Conservation (phyloP, 148 eudicot species). For the Silene uniflora region DNA sequence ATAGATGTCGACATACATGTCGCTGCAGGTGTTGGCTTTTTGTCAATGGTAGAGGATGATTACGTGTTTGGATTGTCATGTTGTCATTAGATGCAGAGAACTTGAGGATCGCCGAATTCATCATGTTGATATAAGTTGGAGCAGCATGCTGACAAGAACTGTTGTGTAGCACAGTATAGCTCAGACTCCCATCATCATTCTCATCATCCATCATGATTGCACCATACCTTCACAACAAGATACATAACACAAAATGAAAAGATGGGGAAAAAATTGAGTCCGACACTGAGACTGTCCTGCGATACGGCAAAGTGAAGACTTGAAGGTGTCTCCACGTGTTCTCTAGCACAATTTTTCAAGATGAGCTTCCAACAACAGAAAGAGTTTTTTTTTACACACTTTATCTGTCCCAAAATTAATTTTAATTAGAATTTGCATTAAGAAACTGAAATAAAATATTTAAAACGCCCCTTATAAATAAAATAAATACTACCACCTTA, state of each 20-base stretch:
- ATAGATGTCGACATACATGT: conserved; percentile 55
- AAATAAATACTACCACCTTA: no score
- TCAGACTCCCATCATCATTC: conserved; percentile 66
- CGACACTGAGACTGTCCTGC: background rate
- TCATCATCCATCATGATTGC: conserved; percentile 83
- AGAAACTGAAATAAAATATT: background rate
- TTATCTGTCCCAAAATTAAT: background rate
- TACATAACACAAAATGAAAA: conserved; percentile 4
- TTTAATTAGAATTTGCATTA: background rate
- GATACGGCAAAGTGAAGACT: background rate
- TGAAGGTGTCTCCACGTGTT: background rate
- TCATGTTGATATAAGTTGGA: conserved; percentile 81
- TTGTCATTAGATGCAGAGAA: conserved; percentile 66
- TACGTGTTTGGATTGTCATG: conserved; percentile 89
- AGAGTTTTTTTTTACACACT: background rate
- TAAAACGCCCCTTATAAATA: no score
- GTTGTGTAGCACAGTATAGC: conserved; percentile 87
- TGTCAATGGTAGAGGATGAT: conserved; percentile 91
- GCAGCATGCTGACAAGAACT: conserved; percentile 98
- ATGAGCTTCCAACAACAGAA: background rate
- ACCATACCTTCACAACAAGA: conserved; percentile 63
- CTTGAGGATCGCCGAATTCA: conserved; percentile 92
- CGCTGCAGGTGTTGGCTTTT: conserved; percentile 87
- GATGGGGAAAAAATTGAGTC: background rate
- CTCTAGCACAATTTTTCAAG: background rate